Evolutionary conservation across 1,139 yeast species (phyloP), one percentile per base, ranked within the genome.

Genomic region (Saccharomyces hybrid): DNA sequence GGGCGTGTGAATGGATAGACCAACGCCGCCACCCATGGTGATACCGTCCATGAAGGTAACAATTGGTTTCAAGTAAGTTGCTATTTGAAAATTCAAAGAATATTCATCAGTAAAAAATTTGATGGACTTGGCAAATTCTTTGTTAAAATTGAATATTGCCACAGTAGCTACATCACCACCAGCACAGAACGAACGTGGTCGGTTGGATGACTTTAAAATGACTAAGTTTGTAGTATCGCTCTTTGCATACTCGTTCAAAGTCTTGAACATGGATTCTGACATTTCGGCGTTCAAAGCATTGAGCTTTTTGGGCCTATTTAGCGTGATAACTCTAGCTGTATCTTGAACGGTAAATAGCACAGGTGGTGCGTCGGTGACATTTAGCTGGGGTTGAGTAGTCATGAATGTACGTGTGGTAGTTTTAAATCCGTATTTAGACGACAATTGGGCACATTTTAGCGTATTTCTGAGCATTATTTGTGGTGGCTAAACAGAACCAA

Each of bases 21-120:
- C 99, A 47, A 89, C 96, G 63, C 99, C 99, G 53, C 99, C 99
- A 55, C 99, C 99, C 97, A 93, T 89, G 42, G 95, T 89, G 65
- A 93, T 89, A 31, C 98, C 98, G 67, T 93, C 86, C 84, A 88
- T 86, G 48, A 90, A 68, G 0, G 96, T 78, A 19, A 93, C 83
- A 60, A 87, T 80, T 1, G 99, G 98, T 73, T 90, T 93, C 57
- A 84, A 77, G 67, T 82, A 89, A 14, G 95, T 84, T 16, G 96
- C 85, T 61, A 91, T 77, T 55, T 85, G 75, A 66, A 85, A 88
- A 73, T 93, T 85, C 67, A 93, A 75, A 58, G 84, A 82, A 74
- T 93, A 93, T 73, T 93, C 99, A 57, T 78, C 72, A 60, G 82
- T 81, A 74, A 93, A 93, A 71, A 87, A 88, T 57, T 80, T 80